Evolutionary conservation across 1,284 basidiomycete species (phyloP).

Genomic region (Irpex sp.): DNA sequence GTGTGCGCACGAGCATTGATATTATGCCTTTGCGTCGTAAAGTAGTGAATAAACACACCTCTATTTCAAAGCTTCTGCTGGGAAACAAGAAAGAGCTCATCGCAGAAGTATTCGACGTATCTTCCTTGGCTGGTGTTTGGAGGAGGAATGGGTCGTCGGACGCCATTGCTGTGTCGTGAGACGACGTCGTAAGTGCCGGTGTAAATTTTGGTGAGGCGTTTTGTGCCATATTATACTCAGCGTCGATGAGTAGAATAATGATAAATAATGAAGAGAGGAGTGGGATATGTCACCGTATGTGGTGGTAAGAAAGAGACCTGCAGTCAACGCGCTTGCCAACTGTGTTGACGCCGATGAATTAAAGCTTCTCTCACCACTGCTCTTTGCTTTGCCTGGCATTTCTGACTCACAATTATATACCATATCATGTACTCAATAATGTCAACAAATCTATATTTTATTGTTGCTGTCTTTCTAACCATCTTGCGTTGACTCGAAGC

Average conservation of each 20-base stretch:
- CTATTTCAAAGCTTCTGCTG: slow-evolving; percentile 9
- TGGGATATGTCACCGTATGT: no score
- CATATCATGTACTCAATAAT: no score
- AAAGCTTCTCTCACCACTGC: no score
- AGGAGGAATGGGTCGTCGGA: neutral
- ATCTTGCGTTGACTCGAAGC: neutral
- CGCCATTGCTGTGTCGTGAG: neutral
- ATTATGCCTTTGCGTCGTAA: no score
- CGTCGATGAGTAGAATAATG: neutral
- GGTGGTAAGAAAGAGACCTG: no score
- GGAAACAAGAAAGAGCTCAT: slow-evolving; percentile 10
- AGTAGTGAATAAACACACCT: neutral
- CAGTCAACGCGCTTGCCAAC: no score
- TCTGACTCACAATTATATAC: no score
- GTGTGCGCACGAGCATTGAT: no score
- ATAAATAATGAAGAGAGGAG: neutral
- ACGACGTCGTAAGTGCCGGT: neutral
- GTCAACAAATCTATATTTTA: no score
- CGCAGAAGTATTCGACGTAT: neutral
- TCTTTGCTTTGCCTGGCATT: no score
- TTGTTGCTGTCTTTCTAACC: neutral
- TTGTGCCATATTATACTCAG: neutral
- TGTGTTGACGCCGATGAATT: no score
- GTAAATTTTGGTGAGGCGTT: neutral
- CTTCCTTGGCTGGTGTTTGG: neutral